Conservation (phyloP, 495 filamentous ascomycete species). For the Margaritispora aquatica region DNA sequence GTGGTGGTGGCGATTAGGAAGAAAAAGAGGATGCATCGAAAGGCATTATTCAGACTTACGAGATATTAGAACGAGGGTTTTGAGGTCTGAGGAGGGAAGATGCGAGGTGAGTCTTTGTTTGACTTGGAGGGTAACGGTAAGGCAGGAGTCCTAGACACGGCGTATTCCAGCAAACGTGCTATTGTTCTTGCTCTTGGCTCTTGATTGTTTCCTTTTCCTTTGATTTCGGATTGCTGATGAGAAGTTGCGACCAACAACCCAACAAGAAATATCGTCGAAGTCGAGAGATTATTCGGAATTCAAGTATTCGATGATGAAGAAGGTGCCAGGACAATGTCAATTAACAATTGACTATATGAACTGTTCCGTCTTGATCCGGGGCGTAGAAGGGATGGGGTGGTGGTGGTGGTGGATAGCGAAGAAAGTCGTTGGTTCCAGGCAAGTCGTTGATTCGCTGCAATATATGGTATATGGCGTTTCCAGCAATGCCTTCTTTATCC, state of each 20-base stretch:
- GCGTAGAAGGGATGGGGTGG: background rate
- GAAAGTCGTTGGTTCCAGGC: too few species aligned
- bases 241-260: background rate
- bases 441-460: too few species aligned
- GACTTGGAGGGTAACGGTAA: conserved; percentile 1
- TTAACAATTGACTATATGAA: conserved; percentile 10
- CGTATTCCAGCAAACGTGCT: conserved; percentile 25
- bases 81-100: too few species aligned
- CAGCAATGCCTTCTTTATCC: background rate
- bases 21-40: conserved; percentile 5
- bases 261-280: too few species aligned
- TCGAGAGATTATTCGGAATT: too few species aligned
- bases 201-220: too few species aligned
- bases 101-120: background rate
- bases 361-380: conserved; percentile 21
- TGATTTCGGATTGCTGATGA: background rate
- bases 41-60: conserved; percentile 15
- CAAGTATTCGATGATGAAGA: too few species aligned
- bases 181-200: too few species aligned
- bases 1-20: background rate
- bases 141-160: conserved; percentile 16
- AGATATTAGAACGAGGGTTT: too few species aligned
- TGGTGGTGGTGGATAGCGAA: background rate
- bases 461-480: background rate
- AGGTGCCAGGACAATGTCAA: conserved; percentile 20